Percentiles rank a stretch among this genome's conserved stretches.
phyloP scores from a whole-genome alignment of 306 rosid genomes.

The Dalbergia cochinchinensis region DNA sequence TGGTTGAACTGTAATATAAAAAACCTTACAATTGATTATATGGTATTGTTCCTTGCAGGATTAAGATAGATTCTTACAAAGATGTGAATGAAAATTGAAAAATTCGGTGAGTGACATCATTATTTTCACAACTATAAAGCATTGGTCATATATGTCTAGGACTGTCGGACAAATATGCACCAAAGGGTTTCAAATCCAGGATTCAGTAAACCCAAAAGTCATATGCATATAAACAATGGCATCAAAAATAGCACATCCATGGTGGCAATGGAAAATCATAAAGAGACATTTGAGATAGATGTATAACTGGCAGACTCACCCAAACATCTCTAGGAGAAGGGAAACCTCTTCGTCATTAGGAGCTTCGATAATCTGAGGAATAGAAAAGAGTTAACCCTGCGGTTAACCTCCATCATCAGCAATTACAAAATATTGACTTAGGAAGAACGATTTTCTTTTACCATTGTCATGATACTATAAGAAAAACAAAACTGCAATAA shows the following conservation, averaged over 20 bases:
- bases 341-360: slow-evolving; percentile 95
- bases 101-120: slow-evolving; percentile 11
- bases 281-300: slow-evolving; percentile 25
- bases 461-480: slow-evolving; percentile 25
- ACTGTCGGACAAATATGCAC: slow-evolving; percentile 1
- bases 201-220: slow-evolving; percentile 11
- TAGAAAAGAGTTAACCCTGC: slow-evolving; percentile 70
- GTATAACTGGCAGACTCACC: slow-evolving; percentile 64
- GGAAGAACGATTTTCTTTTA: slow-evolving; percentile 43
- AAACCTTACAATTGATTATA: background rate
- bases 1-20: slow-evolving; percentile 14
- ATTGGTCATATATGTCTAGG: background rate
- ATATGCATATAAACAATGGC: slow-evolving; percentile 22
- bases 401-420: slow-evolving; percentile 69
- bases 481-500: slow-evolving; percentile 12
- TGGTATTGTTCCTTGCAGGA: no score
- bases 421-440: slow-evolving; percentile 50
- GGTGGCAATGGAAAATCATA: slow-evolving; percentile 40
- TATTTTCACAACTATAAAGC: slow-evolving; percentile 8
- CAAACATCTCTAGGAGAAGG: slow-evolving; percentile 92
- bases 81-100: slow-evolving; percentile 36
- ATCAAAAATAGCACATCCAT: slow-evolving; percentile 24
- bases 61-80: background rate
- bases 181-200: background rate
- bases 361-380: slow-evolving; percentile 93